Evolutionary conservation across 2,329 filamentous ascomycete genomes (phyloP).

Genomic region (Laburnicola sp.): DNA sequence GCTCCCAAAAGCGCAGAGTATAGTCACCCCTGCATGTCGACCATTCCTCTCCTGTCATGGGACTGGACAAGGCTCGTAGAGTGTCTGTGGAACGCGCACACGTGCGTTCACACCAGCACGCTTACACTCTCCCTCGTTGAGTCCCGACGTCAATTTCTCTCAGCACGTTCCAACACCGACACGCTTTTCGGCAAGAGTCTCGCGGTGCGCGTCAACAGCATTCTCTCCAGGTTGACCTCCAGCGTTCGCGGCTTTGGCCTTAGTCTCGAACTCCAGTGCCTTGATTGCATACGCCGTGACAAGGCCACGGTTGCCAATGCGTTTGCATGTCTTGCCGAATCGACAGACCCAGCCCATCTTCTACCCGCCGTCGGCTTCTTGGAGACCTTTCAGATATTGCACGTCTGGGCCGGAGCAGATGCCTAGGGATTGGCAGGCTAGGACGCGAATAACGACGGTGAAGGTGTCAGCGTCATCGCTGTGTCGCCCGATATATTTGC

Average conservation of each 20-base stretch:
- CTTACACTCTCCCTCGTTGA: too few species aligned
- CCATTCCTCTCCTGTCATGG: too few species aligned
- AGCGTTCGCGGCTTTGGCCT: too few species aligned
- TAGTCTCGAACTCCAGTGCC: slow-evolving; percentile 18
- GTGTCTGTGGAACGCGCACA: too few species aligned
- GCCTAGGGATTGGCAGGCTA: slow-evolving; percentile 31
- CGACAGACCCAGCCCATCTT: slow-evolving; percentile 30
- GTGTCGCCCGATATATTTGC: slow-evolving; percentile 26
- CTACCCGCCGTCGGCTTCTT: slow-evolving; percentile 44
- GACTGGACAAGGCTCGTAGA: too few species aligned
- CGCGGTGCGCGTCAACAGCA: too few species aligned
- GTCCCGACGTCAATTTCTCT: too few species aligned
- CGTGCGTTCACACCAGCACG: too few species aligned
- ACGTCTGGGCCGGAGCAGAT: slow-evolving; percentile 19
- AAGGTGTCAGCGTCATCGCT: slow-evolving; percentile 25
- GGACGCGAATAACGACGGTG: slow-evolving; percentile 32
- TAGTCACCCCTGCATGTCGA: too few species aligned
- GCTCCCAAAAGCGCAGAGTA: too few species aligned
- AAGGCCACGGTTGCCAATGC: slow-evolving; percentile 25
- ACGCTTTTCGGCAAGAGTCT: too few species aligned
- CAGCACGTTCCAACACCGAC: too few species aligned
- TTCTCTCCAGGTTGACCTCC: neutral
- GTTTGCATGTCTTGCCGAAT: slow-evolving; percentile 18
- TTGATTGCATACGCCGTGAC: slow-evolving; percentile 30
- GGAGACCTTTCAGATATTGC: slow-evolving; percentile 26